Evolutionary conservation across 1,284 basidiomycete genomes (phyloP).

Genomic region (Malassezia arunalokei): DNA sequence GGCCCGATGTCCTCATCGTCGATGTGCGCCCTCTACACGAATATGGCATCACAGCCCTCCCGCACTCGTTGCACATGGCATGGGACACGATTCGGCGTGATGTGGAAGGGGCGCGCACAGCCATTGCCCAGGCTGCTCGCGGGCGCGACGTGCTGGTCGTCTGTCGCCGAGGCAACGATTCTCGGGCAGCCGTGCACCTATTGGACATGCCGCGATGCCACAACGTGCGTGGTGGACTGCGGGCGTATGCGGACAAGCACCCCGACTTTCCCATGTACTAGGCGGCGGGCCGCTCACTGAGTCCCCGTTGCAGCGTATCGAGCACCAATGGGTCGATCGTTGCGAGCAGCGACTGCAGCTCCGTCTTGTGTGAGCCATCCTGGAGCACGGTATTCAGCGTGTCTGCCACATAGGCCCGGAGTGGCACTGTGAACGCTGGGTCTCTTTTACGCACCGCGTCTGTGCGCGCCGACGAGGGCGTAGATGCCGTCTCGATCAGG

Average conservation of each 20-base stretch:
- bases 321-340: constrained; percentile 36
- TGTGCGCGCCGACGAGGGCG: constrained; percentile 14
- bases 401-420: constrained; percentile 20
- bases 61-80: neutral
- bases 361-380: constrained; percentile 3
- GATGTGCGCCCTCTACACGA: constrained; percentile 13
- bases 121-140: neutral
- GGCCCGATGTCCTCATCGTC: neutral
- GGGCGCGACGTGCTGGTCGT: constrained; percentile 4
- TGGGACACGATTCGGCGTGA: constrained; percentile 7
- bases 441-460: constrained; percentile 14
- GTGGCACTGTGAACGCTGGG: constrained; percentile 18
- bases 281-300: constrained; percentile 12
- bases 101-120: neutral
- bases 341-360: constrained; percentile 17
- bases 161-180: constrained; percentile 14
- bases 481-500: neutral
- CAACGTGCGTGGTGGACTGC: constrained; percentile 8
- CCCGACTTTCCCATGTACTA: constrained; percentile 14
- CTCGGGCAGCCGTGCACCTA: constrained; percentile 9
- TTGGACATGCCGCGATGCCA: constrained; percentile 1
- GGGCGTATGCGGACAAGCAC: neutral
- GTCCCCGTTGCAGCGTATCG: constrained; percentile 32
- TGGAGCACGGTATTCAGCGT: constrained; percentile 26
- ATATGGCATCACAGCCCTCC: constrained; percentile 5